Evolutionary conservation across 768 basidiomycete species (phyloP).

Genomic region (Suillus occidentalis): DNA sequence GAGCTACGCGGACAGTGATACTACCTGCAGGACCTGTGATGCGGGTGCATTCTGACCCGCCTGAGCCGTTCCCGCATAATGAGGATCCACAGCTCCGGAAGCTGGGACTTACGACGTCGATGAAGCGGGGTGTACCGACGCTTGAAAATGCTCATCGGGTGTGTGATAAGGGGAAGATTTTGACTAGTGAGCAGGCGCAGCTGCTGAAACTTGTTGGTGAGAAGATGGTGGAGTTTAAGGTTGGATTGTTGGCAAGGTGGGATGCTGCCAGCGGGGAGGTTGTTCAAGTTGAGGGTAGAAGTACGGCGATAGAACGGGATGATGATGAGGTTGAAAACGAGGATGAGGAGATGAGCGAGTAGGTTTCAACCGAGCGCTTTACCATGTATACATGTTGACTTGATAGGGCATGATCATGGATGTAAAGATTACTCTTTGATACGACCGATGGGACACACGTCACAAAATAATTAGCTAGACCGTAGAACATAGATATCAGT

Average conservation of each 20-base stretch:
- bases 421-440: background rate
- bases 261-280: conserved; percentile 67
- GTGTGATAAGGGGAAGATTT: conserved; percentile 76
- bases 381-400: background rate
- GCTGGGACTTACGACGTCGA: conserved; percentile 80
- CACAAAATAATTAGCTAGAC: too few relatives aligned
- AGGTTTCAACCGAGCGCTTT: conserved; percentile 12
- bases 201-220: conserved; percentile 89
- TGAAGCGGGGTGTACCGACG: conserved; percentile 88
- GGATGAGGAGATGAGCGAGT: conserved; percentile 55
- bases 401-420: background rate
- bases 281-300: conserved; percentile 50
- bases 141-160: conserved; percentile 77
- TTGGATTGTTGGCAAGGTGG: conserved; percentile 73
- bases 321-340: conserved; percentile 40
- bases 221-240: conserved; percentile 82
- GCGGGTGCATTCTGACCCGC: conserved; percentile 74
- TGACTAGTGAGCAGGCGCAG: conserved; percentile 89
- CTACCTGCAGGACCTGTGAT: conserved; percentile 86
- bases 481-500: too few relatives aligned
- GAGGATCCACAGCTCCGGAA: conserved; percentile 96
- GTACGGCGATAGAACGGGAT: conserved; percentile 29
- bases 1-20: conserved; percentile 68
- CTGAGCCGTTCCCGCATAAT: conserved; percentile 92
- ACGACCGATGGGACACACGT: background rate